These are phyloP conservation scores for Trichoderma erinaceum DNA, from an alignment of 495 filamentous ascomycete species.

Conservation along the genomic window DNA sequence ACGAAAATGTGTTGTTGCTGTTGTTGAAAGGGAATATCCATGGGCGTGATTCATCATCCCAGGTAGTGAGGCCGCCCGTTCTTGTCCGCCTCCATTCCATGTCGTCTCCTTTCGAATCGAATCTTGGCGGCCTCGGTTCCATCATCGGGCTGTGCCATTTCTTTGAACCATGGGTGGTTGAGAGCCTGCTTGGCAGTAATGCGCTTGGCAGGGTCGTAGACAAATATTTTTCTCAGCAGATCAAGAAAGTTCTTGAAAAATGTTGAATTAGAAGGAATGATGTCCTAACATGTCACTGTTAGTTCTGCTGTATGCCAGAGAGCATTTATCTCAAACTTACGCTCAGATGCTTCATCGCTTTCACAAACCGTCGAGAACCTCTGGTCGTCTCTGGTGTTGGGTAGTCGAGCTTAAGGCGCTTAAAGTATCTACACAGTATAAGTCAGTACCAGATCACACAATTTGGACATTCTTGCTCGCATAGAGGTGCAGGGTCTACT, in stretches of 20 bases:
- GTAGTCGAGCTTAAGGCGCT: slow-evolving; percentile 76
- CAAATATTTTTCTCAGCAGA: slow-evolving; percentile 81
- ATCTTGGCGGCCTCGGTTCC: slow-evolving; percentile 88
- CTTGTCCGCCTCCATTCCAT: background rate
- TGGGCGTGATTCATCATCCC: background rate
- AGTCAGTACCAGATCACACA: slow-evolving; percentile 18
- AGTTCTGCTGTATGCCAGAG: background rate
- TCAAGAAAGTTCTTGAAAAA: slow-evolving; percentile 87
- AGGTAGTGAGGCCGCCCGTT: background rate
- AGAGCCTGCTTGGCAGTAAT: slow-evolving; percentile 90
- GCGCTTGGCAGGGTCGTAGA: slow-evolving; percentile 84
- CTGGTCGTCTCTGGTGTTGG: slow-evolving; percentile 81
- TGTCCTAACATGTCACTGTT: slow-evolving; percentile 53
- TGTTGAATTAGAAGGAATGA: slow-evolving; percentile 68
- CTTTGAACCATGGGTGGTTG: slow-evolving; percentile 91
- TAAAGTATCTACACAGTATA: slow-evolving; percentile 65
- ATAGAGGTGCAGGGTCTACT: slow-evolving; percentile 28
- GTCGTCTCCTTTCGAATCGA: slow-evolving; percentile 35
- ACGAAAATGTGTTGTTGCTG: background rate
- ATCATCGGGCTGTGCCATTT: slow-evolving; percentile 72
- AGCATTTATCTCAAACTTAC: slow-evolving; percentile 47
- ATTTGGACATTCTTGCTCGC: background rate
- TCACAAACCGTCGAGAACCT: slow-evolving; percentile 85
- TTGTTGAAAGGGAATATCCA: background rate
- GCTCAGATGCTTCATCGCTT: slow-evolving; percentile 82